Conservation (phyloP, 805 yeast species). For the Hanseniaspora valbyensis region DNA sequence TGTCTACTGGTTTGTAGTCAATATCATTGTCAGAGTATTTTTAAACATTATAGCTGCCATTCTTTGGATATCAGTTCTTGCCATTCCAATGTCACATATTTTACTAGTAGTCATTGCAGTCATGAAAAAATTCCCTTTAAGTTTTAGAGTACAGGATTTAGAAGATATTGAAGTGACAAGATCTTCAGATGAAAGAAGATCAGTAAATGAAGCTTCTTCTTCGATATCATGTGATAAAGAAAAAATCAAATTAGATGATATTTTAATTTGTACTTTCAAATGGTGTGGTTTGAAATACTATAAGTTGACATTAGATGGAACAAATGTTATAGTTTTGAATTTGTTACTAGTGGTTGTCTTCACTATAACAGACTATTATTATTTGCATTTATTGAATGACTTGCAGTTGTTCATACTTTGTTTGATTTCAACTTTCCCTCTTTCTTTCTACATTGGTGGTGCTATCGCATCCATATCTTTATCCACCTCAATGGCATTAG, state of each 20-base stretch:
- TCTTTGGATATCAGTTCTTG: slow-evolving; percentile 10
- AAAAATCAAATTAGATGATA: slow-evolving; percentile 31
- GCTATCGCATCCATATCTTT: slow-evolving; percentile 99
- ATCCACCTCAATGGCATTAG: slow-evolving; percentile 96
- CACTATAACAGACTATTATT: slow-evolving; percentile 67
- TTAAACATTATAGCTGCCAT: neutral
- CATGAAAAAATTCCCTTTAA: slow-evolving; percentile 7
- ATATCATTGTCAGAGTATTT: neutral
- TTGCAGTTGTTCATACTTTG: slow-evolving; percentile 64
- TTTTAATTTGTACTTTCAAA: slow-evolving; percentile 80
- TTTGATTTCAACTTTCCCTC: slow-evolving; percentile 74
- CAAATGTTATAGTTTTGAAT: slow-evolving; percentile 84
- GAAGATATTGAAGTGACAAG: neutral
- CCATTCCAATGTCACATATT: slow-evolving; percentile 14
- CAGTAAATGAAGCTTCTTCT: slow-evolving; percentile 9
- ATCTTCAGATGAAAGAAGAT: slow-evolving; percentile 18
- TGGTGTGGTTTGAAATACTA: slow-evolving; percentile 88
- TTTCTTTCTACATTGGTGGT: slow-evolving; percentile 95
- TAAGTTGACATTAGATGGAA: slow-evolving; percentile 92
- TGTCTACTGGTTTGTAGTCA: neutral
- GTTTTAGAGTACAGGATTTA: neutral
- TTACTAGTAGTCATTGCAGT: slow-evolving; percentile 4
- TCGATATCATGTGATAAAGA: slow-evolving; percentile 24
- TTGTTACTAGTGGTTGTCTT: slow-evolving; percentile 67
- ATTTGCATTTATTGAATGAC: slow-evolving; percentile 22